Base-by-base conservation (phyloP, 2,329 filamentous ascomycete species). In the Penicillium thymicola region DNA sequence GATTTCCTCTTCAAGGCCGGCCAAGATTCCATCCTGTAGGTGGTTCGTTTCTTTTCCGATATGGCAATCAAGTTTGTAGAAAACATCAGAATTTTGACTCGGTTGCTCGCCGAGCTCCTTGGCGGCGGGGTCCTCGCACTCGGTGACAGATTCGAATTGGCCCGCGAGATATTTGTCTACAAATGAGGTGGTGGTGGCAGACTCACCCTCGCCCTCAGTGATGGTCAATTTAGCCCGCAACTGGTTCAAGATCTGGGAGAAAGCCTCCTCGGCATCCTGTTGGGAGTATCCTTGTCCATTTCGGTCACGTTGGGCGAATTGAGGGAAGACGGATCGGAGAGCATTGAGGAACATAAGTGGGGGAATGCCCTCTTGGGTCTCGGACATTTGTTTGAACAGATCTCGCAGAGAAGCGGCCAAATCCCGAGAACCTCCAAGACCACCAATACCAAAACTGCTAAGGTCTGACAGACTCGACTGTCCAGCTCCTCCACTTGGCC, bases 241-340 rank as follows among this genome's bases (percentile, higher is more conserved):
- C 69, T 93, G 89, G 43, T 89, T 86, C 6, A 99, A 78, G 59
- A 99, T 95, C 72, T 97, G 93, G 21, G 93, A 94, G 92, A 93
- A 99, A 45, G 93, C 94, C 75, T 99, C 94, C 75, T 99, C 94
- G 1, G 94, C 94, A 78, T 99, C 94, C 76, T 99, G 94, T 76
- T 99, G 94, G n/a, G 94, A 92, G 70, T 88, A 97, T 7, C 90
- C 92, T 56, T 88, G 82, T 23, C 90, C 89, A 32, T 88, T 87
- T 72, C 90, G 92, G 54, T 91, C 85, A 68, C 85, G 88, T 76
- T 99, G 92, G 11, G 91, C 92, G 71, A 99, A 99, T 71, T 97
- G 94, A 10, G 94, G 94, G 70, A 90, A 97, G 0, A 86, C 82
- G 28, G 81, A 81, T 59, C 93, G 88, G 16, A 99, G 82, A 4